Percentiles rank a stretch among this genome's conserved stretches.
Evolutionary conservation across 129 eudicot genomes (phyloP).

Genomic region (Cynara cardunculus): DNA sequence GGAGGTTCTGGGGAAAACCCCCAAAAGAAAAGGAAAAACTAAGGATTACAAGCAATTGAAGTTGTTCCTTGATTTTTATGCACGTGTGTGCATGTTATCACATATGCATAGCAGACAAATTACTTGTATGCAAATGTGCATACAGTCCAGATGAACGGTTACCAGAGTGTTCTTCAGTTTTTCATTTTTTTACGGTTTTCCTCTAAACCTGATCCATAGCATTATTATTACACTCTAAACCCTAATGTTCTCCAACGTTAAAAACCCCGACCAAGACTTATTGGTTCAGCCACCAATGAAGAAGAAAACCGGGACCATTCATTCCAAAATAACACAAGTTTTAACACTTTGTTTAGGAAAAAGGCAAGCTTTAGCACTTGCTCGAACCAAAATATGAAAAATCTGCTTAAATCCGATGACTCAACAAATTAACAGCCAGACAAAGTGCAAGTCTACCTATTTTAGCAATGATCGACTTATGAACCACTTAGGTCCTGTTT

Average conservation of each 20-base stretch:
- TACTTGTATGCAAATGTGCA: no score
- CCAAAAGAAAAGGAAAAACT: no score
- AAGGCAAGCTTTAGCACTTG: not conserved
- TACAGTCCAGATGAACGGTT: no score
- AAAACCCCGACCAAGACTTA: not conserved
- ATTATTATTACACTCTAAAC: not conserved
- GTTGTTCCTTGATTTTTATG: no score
- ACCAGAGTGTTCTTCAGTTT: no score
- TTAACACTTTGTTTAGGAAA: no score
- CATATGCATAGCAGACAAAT: no score
- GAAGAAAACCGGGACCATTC: not conserved
- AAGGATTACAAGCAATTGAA: no score
- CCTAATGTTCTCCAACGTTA: not conserved
- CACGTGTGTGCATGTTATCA: no score
- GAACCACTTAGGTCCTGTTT: not conserved
- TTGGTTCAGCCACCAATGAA: not conserved
- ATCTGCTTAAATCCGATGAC: not conserved
- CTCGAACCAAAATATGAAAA: not conserved
- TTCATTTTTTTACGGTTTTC: no score
- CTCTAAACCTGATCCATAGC: no score
- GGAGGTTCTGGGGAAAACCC: no score
- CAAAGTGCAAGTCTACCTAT: not conserved
- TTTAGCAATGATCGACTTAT: not conserved
- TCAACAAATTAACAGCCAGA: not conserved
- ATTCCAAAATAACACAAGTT: not conserved